phyloP scores from a whole-genome alignment of 2,329 filamentous ascomycete genomes.

The Hypoxylon sp. region DNA sequence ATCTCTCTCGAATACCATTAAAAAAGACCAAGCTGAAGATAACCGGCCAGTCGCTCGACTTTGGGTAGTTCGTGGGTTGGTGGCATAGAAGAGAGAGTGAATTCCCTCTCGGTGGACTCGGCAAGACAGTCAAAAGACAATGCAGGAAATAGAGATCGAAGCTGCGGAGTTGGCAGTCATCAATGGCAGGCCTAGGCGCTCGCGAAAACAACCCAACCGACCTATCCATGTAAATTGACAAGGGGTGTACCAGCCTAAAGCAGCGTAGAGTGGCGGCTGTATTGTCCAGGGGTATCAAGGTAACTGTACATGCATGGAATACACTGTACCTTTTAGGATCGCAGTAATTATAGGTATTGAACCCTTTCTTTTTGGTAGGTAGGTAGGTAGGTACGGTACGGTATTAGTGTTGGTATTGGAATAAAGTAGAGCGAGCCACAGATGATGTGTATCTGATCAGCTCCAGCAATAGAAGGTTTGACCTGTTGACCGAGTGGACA shows the following conservation, averaged over 20 bases:
- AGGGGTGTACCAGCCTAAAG: constrained; percentile 41
- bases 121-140: constrained; percentile 22
- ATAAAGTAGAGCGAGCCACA: constrained; percentile 17
- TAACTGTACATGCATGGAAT: constrained; percentile 35
- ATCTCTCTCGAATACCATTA: constrained; percentile 23
- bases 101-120: constrained; percentile 25
- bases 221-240: constrained; percentile 36
- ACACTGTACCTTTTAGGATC: constrained; percentile 34
- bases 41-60: constrained; percentile 23
- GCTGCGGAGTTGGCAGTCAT: constrained; percentile 42
- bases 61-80: constrained; percentile 16
- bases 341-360: constrained; percentile 8
- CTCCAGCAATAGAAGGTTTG: constrained; percentile 16
- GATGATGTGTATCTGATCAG: constrained; percentile 11
- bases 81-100: constrained; percentile 12
- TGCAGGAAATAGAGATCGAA: constrained; percentile 28
- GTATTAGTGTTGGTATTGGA: too few species aligned
- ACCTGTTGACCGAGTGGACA: constrained; percentile 6
- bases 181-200: constrained; percentile 45
- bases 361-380: constrained; percentile 16
- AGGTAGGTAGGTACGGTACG: not conserved
- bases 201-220: constrained; percentile 39
- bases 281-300: constrained; percentile 36
- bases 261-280: constrained; percentile 35
- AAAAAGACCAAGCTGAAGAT: constrained; percentile 11